Conservation (phyloP, 2,329 filamentous ascomycete genomes). For the Chrysoporthe puriensis region DNA sequence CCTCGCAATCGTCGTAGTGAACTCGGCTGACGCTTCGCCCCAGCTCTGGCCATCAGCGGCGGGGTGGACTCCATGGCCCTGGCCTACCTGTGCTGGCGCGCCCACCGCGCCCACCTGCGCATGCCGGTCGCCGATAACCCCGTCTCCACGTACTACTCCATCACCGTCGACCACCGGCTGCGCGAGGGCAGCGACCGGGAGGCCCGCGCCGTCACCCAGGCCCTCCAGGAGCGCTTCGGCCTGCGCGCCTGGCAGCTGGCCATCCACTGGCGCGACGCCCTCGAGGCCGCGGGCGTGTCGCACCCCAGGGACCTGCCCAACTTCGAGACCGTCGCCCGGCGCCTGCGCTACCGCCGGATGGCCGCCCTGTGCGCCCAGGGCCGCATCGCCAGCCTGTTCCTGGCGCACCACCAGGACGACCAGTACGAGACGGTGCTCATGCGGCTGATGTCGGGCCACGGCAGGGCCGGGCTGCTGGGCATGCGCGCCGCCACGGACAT, state of each 20-base stretch:
- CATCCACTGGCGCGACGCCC: conserved; percentile 55
- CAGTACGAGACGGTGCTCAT: conserved; percentile 88
- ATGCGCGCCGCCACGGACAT: conserved; percentile 69
- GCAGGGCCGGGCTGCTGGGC: conserved; percentile 71
- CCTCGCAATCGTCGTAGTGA: background rate
- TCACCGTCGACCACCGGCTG: conserved; percentile 63
- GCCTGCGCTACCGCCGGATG: conserved; percentile 71
- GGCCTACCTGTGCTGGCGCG: conserved; percentile 68
- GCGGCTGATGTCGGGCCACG: conserved; percentile 71
- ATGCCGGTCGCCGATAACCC: conserved; percentile 52
- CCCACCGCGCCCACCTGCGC: conserved; percentile 40
- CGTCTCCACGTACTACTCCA: conserved; percentile 44
- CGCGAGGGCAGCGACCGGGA: conserved; percentile 57
- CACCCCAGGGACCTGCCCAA: conserved; percentile 55
- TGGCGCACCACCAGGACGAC: conserved; percentile 89
- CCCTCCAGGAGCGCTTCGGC: conserved; percentile 40
- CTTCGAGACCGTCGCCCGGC: conserved; percentile 78
- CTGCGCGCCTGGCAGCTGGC: conserved; percentile 34
- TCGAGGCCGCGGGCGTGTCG: conserved; percentile 28
- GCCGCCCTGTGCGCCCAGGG: conserved; percentile 61
- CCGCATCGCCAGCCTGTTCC: conserved; percentile 64
- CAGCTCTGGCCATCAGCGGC: conserved; percentile 83
- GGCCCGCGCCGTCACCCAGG: conserved; percentile 49
- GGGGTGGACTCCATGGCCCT: conserved; percentile 98
- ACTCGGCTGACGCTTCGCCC: too few species aligned